phyloP scores from a whole-genome alignment of 495 filamentous ascomycete species.

The Annulohypoxylon bovei region DNA sequence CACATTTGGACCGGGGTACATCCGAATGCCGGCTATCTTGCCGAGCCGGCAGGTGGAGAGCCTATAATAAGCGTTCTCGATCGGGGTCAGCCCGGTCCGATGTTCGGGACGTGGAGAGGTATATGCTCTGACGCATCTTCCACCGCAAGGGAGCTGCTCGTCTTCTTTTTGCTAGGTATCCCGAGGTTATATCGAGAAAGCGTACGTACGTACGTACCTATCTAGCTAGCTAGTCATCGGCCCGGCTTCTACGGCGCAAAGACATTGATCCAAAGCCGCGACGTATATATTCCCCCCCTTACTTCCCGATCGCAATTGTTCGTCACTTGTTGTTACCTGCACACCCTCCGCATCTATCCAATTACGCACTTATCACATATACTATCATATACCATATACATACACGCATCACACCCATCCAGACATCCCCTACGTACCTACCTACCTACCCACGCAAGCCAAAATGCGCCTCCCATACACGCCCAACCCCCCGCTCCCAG shows the following conservation, averaged over 20 bases:
- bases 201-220: no score
- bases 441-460: slow-evolving; percentile 5
- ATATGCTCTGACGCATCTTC: not conserved
- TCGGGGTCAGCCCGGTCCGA: slow-evolving; percentile 31
- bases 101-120: slow-evolving; percentile 40
- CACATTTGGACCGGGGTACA: no score
- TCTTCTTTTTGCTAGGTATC: not conserved
- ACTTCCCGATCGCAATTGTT: no score
- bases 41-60: slow-evolving; percentile 24
- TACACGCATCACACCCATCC: not conserved
- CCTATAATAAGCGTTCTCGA: slow-evolving; percentile 16
- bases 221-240: not conserved
- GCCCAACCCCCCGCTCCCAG: slow-evolving; percentile 63
- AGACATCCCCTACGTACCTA: not conserved
- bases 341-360: not conserved
- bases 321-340: no score
- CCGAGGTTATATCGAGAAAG: not conserved
- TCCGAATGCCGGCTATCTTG: slow-evolving; percentile 27
- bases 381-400: no score
- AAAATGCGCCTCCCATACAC: slow-evolving; percentile 80
- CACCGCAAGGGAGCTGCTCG: no score
- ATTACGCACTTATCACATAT: not conserved
- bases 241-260: not conserved
- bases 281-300: no score
- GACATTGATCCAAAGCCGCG: no score